Base-by-base conservation (phyloP, 2,329 filamentous ascomycete species). In the Thermomyces lanuginosus region DNA sequence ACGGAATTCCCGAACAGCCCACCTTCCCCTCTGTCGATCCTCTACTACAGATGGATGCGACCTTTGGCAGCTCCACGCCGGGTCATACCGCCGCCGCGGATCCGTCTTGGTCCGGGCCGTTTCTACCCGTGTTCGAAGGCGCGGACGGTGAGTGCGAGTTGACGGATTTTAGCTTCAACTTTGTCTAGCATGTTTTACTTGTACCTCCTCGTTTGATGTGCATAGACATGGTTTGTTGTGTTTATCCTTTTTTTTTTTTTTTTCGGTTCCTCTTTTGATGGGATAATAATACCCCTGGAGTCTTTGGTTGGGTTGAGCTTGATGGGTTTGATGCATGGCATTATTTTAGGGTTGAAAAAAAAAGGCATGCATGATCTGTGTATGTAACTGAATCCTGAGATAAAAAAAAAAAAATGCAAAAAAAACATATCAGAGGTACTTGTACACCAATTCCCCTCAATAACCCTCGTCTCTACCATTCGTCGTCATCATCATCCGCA, bases 1-100 rank as follows among this genome's bases (percentile, higher is more conserved):
- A 26, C 23, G 31, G 30, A 19, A 33, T 33, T 4, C 31, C 31
- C 6, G 31, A 33, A 22, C 31, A 33, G 20, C 31, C 31, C 7
- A 29, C 31, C 2, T 33, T 33, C 13, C 16, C 29, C n/a, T 33
- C 31, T 4, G 26, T 33, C 10, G 32, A 32, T 16, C 32, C 32
- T 2, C 28, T 17, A 7, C 27, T 26, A 8, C 28, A 27, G 13
- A 23, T 31, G n/a, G 18, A 31, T 5, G n/a, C 18, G n/a, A n/a
- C n/a, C n/a, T n/a, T n/a, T 3, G 23, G 26, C 15, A 10, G 30
- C 12, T 22, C 22, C 16, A 13, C 26, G 8, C 28, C 31, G 4
- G 29, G 27, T n/a, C 14, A 25, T 18, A 15, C 22, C 14, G 12
- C n/a, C 13, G 13, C 22, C 10, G 12, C 11, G 6, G n/a, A 10